Evolutionary conservation across 495 filamentous ascomycete species (phyloP).

Genomic region (Opeltia flavorubescens): DNA sequence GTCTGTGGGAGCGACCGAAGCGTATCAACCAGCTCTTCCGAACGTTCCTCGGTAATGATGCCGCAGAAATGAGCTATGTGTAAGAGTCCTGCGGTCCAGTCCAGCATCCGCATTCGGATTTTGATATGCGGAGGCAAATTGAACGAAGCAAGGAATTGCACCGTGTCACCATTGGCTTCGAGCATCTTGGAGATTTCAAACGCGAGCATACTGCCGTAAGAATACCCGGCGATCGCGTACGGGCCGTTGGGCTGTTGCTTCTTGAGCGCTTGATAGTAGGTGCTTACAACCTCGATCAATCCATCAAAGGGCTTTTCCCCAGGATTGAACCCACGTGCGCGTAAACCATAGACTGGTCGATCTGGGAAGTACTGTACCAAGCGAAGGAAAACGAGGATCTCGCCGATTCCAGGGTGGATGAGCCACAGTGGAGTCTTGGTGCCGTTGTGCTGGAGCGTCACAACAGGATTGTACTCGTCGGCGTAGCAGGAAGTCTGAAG

Average conservation of each 20-base stretch:
- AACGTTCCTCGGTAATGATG: constrained; percentile 26
- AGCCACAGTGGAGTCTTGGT: constrained; percentile 39
- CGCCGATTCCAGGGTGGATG: constrained; percentile 43
- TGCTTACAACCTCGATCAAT: constrained; percentile 23
- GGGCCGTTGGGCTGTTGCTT: constrained; percentile 35
- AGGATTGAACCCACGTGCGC: constrained; percentile 36
- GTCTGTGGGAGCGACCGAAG: constrained; percentile 9
- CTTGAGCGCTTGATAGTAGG: constrained; percentile 32
- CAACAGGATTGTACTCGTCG: constrained; percentile 32
- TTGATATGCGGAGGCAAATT: constrained; percentile 40
- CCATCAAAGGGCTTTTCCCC: constrained; percentile 23
- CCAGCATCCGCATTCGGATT: constrained; percentile 31
- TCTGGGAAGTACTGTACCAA: constrained; percentile 31
- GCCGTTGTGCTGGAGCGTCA: constrained; percentile 28
- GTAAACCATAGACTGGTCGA: constrained; percentile 39
- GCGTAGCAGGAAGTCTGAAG: constrained; percentile 4
- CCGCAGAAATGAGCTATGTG: constrained; percentile 35
- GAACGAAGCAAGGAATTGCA: constrained; percentile 20
- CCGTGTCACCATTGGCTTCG: constrained; percentile 18
- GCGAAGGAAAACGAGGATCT: constrained; percentile 40
- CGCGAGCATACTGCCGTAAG: constrained; percentile 36
- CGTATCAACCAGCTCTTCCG: constrained; percentile 12
- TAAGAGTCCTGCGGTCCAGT: constrained; percentile 30
- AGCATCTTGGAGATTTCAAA: constrained; percentile 40
- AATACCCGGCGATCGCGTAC: constrained; percentile 44